Conservation (phyloP, 2,329 filamentous ascomycete species). For the Stagonosporopsis tanaceti region DNA sequence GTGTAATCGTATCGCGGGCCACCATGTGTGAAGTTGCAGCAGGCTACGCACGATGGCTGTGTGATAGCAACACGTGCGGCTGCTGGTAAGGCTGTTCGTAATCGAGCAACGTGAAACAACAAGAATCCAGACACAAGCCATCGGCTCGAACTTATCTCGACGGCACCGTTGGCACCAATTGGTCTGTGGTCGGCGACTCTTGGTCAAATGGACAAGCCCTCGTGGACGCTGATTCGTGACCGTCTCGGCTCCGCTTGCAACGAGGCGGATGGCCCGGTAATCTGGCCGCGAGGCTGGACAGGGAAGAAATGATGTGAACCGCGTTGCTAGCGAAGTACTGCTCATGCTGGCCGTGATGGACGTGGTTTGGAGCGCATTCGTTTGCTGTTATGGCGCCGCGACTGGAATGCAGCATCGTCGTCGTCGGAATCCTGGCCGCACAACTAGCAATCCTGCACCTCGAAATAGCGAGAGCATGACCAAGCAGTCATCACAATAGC, state of each 20-base stretch:
- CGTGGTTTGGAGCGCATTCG: conserved; percentile 18
- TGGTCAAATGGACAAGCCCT: conserved; percentile 39
- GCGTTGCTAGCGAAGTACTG: conserved; percentile 9
- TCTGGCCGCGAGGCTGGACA: conserved; percentile 40
- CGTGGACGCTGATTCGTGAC: conserved; percentile 37
- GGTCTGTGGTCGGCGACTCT: conserved; percentile 36
- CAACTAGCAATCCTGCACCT: conserved; percentile 17
- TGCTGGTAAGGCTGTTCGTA: conserved; percentile 14
- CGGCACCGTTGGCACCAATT: conserved; percentile 34
- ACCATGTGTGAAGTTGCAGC: conserved; percentile 23
- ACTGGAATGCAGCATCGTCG: conserved; percentile 16
- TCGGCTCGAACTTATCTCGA: conserved; percentile 25
- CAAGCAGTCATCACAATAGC: conserved; percentile 32
- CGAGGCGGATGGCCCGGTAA: conserved; percentile 42
- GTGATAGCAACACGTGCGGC: conserved; percentile 7
- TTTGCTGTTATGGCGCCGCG: conserved; percentile 6
- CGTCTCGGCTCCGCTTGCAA: conserved; percentile 34
- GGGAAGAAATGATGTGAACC: conserved; percentile 20
- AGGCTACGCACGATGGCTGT: not conserved
- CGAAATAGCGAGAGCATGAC: conserved; percentile 37
- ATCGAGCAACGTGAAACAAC: conserved; percentile 18
- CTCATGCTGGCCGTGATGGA: conserved; percentile 26
- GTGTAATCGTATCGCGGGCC: conserved; percentile 25
- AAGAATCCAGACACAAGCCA: conserved; percentile 26
- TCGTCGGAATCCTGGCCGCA: conserved; percentile 8